Percentiles rank a stretch among this genome's conserved stretches.
phyloP scores from a whole-genome alignment of 768 basidiomycete genomes.

The Chalciporus piperatus region DNA sequence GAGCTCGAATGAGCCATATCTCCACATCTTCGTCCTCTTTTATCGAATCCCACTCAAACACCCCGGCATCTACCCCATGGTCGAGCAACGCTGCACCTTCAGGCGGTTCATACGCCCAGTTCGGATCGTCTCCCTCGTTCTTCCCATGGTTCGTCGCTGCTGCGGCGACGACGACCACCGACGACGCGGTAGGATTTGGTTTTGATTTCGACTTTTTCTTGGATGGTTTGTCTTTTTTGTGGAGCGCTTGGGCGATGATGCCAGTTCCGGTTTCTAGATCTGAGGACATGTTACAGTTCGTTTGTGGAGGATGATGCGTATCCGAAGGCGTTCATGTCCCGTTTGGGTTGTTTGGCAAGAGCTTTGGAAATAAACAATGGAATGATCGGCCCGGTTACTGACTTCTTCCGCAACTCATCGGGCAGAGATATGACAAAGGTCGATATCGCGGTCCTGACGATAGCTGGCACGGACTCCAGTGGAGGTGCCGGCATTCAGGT shows the following conservation, averaged over 20 bases:
- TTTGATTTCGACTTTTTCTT: constrained; percentile 10
- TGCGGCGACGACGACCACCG: constrained; percentile 8
- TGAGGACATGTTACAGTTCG: no score
- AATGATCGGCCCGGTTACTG: no score
- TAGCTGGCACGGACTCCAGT: constrained; percentile 79
- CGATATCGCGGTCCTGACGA: constrained; percentile 53
- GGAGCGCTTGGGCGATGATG: constrained; percentile 8
- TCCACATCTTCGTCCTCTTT: constrained; percentile 57
- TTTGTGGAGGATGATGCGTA: no score
- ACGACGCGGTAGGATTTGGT: not conserved
- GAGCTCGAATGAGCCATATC: constrained; percentile 69
- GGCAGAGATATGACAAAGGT: constrained; percentile 5
- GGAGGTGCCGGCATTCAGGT: constrained; percentile 93
- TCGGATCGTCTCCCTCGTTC: constrained; percentile 52
- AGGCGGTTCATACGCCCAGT: constrained; percentile 64
- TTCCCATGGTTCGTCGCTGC: constrained; percentile 36
- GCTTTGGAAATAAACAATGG: constrained; percentile 28
- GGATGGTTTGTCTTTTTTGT: constrained; percentile 12
- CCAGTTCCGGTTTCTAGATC: constrained; percentile 10
- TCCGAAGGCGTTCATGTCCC: not conserved
- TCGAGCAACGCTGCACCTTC: constrained; percentile 48
- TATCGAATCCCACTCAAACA: constrained; percentile 70
- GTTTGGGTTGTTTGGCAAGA: constrained; percentile 27
- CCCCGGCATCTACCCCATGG: constrained; percentile 40
- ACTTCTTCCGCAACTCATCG: no score